These are phyloP conservation scores for Neobulgaria alba DNA, from an alignment of 2,329 filamentous ascomycete species.

Conservation along the genomic window DNA sequence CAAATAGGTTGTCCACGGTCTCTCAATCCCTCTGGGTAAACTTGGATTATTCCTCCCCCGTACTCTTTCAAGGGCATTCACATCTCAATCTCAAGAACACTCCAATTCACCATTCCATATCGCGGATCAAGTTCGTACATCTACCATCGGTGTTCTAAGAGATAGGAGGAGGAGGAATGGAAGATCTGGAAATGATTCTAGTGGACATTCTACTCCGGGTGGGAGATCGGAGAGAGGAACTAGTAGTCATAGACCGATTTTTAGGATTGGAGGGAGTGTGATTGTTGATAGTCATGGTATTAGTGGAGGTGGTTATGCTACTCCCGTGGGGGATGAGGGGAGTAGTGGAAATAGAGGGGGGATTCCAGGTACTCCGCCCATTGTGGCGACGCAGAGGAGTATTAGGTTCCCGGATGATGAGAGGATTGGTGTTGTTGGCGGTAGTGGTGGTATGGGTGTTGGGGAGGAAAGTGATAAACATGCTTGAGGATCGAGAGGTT, in stretches of 20 bases:
- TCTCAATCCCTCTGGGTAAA: conserved; percentile 72
- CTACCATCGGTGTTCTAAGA: conserved; percentile 11
- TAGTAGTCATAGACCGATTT: conserved; percentile 26
- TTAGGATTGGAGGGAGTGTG: conserved; percentile 33
- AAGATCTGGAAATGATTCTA: conserved; percentile 3
- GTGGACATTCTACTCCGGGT: conserved; percentile 10
- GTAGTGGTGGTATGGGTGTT: background rate
- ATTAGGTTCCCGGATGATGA: conserved; percentile 41
- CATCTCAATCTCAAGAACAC: conserved; percentile 16
- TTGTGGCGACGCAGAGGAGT: conserved; percentile 25
- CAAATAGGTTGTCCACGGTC: conserved; percentile 73
- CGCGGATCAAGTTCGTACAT: background rate
- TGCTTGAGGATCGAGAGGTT: no score
- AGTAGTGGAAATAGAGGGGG: background rate
- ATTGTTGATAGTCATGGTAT: conserved; percentile 9
- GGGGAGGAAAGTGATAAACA: background rate
- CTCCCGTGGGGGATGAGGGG: background rate
- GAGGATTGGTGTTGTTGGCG: conserved; percentile 6
- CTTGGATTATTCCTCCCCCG: conserved; percentile 51
- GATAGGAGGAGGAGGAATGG: conserved; percentile 12
- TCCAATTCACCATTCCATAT: conserved; percentile 3
- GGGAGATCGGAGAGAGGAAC: background rate
- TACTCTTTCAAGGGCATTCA: conserved; percentile 42
- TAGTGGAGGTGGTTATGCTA: background rate
- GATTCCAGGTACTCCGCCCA: conserved; percentile 9